A percentile compares a stretch with the other conserved stretches of the same genome.
phyloP scores from a whole-genome alignment of 352 stramenopile species.

The Phytopythium chamaehyphon region DNA sequence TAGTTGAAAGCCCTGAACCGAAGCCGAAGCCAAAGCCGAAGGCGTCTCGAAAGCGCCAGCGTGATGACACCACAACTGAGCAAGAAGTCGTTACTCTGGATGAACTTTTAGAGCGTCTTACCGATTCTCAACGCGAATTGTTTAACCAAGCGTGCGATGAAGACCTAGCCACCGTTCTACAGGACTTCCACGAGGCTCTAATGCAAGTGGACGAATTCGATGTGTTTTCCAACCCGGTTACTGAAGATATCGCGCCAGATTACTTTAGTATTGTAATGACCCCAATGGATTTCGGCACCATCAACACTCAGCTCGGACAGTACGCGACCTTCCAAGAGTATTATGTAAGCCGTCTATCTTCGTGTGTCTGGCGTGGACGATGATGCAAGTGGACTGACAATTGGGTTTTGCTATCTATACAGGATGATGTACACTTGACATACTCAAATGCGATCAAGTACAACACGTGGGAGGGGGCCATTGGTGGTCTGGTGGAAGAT shows the following conservation, averaged over 20 bases:
- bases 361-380: neutral
- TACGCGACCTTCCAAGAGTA: conserved; percentile 74
- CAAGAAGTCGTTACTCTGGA: conserved; percentile 39
- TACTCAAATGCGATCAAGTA: conserved; percentile 81
- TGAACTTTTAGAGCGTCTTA: conserved; percentile 47
- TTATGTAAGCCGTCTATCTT: conserved; percentile 82
- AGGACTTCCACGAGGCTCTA: conserved; percentile 70
- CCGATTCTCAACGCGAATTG: conserved; percentile 41
- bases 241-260: conserved; percentile 88
- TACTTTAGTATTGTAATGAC: conserved; percentile 88
- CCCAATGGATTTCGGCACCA: conserved; percentile 95
- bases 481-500: conserved; percentile 57
- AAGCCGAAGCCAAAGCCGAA: conserved; percentile 1
- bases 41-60: conserved; percentile 50
- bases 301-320: conserved; percentile 76
- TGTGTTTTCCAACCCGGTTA: conserved; percentile 89
- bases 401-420: conserved; percentile 2
- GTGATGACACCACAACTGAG: conserved; percentile 13
- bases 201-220: conserved; percentile 67
- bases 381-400: neutral
- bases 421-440: conserved; percentile 71
- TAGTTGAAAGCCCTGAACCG: neutral
- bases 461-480: conserved; percentile 59
- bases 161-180: conserved; percentile 48
- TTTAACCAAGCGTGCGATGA: conserved; percentile 56